Percentiles rank a stretch among this genome's conserved stretches.
Evolutionary conservation across 139 green algal genomes (phyloP).

Genomic region (Nannochloris sp.): DNA sequence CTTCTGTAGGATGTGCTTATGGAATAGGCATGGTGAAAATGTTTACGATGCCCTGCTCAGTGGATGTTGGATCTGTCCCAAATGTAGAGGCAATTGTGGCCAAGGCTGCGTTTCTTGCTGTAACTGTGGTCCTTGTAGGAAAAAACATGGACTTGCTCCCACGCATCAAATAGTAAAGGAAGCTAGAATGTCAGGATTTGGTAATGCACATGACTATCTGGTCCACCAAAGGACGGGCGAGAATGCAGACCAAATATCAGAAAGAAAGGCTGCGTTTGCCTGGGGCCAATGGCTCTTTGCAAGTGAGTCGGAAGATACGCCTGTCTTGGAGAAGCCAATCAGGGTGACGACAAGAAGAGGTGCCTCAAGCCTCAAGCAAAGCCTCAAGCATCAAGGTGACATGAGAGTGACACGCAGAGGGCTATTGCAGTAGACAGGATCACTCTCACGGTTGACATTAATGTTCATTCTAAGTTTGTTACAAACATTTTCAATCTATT

Average conservation of each 20-base stretch:
- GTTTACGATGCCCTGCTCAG: slow-evolving; percentile 33
- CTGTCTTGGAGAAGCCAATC: no score
- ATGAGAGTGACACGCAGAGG: no score
- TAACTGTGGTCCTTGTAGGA: slow-evolving; percentile 78
- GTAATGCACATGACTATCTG: slow-evolving; percentile 77
- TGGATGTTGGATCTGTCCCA: slow-evolving; percentile 59
- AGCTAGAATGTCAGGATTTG: slow-evolving; percentile 49
- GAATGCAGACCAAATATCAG: slow-evolving; percentile 24
- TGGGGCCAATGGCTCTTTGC: slow-evolving; percentile 38
- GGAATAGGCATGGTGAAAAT: slow-evolving; percentile 72
- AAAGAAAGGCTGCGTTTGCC: slow-evolving; percentile 33
- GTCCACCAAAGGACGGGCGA: slow-evolving; percentile 53
- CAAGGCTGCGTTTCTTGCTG: slow-evolving; percentile 61
- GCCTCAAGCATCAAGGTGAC: no score
- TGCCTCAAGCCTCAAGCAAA: no score
- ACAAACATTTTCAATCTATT: slow-evolving; percentile 1
- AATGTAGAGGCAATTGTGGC: slow-evolving; percentile 64
- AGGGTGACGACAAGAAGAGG: no score
- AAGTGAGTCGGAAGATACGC: background rate
- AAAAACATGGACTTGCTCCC: slow-evolving; percentile 51
- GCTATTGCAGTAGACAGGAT: no score
- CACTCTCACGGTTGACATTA: background rate
- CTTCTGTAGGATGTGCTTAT: slow-evolving; percentile 70
- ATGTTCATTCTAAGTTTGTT: background rate
- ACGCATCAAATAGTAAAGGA: slow-evolving; percentile 53